Percentiles rank a stretch among this genome's conserved stretches.
These are phyloP conservation scores for Candida piceae DNA, from an alignment of 805 yeast genomes.

Conservation along the genomic window DNA sequence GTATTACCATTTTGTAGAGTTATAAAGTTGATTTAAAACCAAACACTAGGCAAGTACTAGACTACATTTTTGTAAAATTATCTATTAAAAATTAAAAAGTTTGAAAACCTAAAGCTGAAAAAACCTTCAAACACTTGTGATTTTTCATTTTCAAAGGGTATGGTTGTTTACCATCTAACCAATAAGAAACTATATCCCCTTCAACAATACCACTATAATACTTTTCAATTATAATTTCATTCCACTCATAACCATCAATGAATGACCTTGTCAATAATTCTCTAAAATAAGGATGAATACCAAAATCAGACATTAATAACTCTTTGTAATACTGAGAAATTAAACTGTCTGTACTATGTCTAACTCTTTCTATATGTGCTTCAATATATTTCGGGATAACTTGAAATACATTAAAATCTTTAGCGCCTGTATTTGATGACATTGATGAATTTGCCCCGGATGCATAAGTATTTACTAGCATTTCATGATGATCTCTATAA, in stretches of 20 bases:
- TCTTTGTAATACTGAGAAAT: background rate
- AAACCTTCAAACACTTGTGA: slow-evolving; percentile 2
- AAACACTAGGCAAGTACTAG: no score
- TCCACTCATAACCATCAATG: slow-evolving; percentile 1
- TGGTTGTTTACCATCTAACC: slow-evolving; percentile 1
- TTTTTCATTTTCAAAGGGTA: background rate
- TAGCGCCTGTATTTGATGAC: background rate
- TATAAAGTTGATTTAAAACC: no score
- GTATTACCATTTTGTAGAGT: no score
- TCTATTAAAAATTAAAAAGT: background rate
- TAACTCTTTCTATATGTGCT: background rate
- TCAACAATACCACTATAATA: background rate
- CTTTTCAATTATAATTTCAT: background rate
- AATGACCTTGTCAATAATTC: background rate
- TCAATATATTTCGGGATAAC: background rate
- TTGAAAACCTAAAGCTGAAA: background rate
- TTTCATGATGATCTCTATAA: background rate
- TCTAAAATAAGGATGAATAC: slow-evolving; percentile 2
- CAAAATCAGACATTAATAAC: background rate
- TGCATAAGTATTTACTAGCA: background rate
- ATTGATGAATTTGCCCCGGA: background rate
- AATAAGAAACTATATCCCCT: background rate
- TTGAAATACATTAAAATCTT: background rate
- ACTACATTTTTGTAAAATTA: no score
- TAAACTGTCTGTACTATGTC: background rate